Conservation (phyloP, 306 rosid genomes). For the Sindora glabra region DNA sequence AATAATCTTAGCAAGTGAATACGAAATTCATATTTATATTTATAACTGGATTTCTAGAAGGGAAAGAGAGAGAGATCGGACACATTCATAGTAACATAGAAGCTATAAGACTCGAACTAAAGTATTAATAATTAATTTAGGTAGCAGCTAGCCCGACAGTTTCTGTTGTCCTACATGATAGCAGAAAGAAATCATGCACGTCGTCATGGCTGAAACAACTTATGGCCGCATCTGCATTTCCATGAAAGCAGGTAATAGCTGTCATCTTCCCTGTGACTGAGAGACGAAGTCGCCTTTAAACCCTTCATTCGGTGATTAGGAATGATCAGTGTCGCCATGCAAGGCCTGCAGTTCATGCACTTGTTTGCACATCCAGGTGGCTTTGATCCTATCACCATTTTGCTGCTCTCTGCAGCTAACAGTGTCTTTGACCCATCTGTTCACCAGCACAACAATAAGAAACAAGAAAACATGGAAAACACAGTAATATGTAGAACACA, state of each 20-base stretch:
- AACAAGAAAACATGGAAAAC: too few species aligned
- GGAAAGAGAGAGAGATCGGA: too few species aligned
- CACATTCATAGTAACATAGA: too few species aligned
- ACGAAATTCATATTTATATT: too few species aligned
- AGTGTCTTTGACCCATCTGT: conserved; percentile 25
- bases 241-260: conserved; percentile 73
- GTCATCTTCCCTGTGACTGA: conserved; percentile 42
- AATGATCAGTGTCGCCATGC: conserved; percentile 62
- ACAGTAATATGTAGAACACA: not conserved
- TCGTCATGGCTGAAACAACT: conserved; percentile 60
- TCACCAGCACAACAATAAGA: not conserved
- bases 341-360: conserved; percentile 82
- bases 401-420: conserved; percentile 17
- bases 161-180: not conserved
- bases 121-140: too few species aligned
- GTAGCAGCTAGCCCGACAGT: too few species aligned
- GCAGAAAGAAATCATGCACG: not conserved
- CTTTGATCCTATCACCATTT: conserved; percentile 64
- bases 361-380: conserved; percentile 76
- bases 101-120: too few species aligned
- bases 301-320: conserved; percentile 41
- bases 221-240: conserved; percentile 82
- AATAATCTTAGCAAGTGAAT: too few species aligned
- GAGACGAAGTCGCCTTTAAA: conserved; percentile 20
- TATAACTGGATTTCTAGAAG: too few species aligned